Evolutionary conservation across 257 asterid species (phyloP).

Genomic region (Hygrophila difformis): DNA sequence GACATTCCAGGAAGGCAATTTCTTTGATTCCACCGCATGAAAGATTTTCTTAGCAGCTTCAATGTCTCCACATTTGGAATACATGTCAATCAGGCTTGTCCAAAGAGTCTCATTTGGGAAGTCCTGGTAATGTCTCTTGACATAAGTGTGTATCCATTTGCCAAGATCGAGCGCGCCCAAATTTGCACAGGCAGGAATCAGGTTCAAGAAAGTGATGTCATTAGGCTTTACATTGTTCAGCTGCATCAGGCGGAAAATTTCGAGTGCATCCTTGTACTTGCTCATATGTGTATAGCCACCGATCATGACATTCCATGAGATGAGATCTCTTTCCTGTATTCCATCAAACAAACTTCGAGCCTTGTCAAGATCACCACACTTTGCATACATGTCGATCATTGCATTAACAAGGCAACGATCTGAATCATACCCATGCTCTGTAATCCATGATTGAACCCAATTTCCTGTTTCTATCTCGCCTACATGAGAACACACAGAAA

Average conservation of each 20-base stretch:
- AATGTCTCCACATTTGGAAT: conserved; percentile 38
- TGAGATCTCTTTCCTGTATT: conserved; percentile 23
- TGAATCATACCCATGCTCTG: conserved; percentile 23
- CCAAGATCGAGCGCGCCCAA: conserved; percentile 41
- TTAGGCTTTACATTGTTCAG: conserved; percentile 23
- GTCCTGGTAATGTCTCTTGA: conserved; percentile 22
- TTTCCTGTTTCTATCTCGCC: conserved; percentile 25
- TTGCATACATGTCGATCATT: conserved; percentile 45
- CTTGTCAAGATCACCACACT: conserved; percentile 29
- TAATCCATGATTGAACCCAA: conserved; percentile 27
- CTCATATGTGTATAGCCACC: conserved; percentile 36
- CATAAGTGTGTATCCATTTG: conserved; percentile 32
- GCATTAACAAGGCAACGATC: conserved; percentile 34
- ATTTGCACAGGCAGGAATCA: conserved; percentile 39
- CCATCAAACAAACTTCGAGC: conserved; percentile 27
- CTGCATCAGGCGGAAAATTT: conserved; percentile 25
- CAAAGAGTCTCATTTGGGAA: conserved; percentile 34
- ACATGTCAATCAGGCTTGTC: conserved; percentile 36
- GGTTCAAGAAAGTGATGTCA: conserved; percentile 32
- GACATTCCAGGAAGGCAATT: conserved; percentile 33
- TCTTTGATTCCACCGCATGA: conserved; percentile 14
- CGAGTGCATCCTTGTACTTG: conserved; percentile 26
- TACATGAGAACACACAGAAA: conserved; percentile 30
- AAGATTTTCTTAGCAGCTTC: conserved; percentile 32
- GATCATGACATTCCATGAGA: conserved; percentile 48